Evolutionary conservation across 805 yeast species (phyloP), one percentile per base, ranked within the genome.

Genomic region (Maudiozyma pseudohumilis): DNA sequence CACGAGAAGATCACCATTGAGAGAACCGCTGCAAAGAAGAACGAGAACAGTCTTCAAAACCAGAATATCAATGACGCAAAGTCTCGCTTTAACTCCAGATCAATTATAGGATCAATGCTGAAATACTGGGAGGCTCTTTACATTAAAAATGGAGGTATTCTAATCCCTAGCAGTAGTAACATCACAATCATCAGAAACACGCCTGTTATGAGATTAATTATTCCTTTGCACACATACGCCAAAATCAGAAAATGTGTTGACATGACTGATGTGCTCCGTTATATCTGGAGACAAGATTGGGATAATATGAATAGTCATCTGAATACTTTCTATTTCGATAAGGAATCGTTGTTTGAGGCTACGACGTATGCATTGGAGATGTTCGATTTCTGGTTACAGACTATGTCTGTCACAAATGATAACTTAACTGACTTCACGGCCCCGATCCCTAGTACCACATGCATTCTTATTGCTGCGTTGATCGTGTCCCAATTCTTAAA

Each of bases 391-490:
- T 82, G 89, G 89, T 73, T 74, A 34, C 82, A 77, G 45, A 77
- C 79, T 34, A 77, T 79, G n/a, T 19, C 17, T 24, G 16, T n/a
- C 3, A 20, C 12, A 12, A 24, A 19, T 12, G 39, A 32, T 10
- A 11, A 25, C 16, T 16, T n/a, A 15, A 8, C 16, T 5, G 9
- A 21, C 13, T 13, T 12, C 7, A 64, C 86, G 45, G 80, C 89
- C 0, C 92, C 92, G 1, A 80, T 80, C 20, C 80, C 79, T 55
- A 78, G 82, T 49, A 69, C 80, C 22, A 76, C 86, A 1, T 77
- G 86, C 52, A 69, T 80, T 20, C 79, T 79, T 50, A 38, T 45
- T 19, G 0, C 86, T 1, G 60, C 77, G 10, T 58, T 80, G 40
- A 63, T 81, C 30, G 66, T 80, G 40, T 74, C 85, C 3, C 83